These are phyloP conservation scores for Vitis rupestris DNA, from an alignment of 164 flowering plant species.

Conservation along the genomic window DNA sequence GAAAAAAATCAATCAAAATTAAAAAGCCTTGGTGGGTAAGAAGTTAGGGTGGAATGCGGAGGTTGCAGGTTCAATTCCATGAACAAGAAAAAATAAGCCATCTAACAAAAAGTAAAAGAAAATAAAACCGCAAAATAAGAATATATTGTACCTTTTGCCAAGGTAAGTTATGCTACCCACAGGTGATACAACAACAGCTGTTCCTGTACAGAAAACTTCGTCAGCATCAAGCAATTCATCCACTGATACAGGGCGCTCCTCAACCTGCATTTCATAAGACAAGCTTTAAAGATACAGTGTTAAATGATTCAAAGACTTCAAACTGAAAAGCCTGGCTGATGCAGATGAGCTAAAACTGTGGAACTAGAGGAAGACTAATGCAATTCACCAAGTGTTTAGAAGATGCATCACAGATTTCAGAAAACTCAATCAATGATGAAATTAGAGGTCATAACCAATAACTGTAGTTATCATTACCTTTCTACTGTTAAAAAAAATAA, in stretches of 20 bases:
- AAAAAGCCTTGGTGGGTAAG: too few species aligned
- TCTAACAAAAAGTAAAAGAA: neutral
- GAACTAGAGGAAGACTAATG: neutral
- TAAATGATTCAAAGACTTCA: neutral
- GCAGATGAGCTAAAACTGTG: neutral
- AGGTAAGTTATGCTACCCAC: conserved; percentile 83
- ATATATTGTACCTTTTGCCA: conserved; percentile 56
- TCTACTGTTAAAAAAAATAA: too few species aligned
- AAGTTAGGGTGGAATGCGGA: too few species aligned
- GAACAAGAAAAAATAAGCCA: too few species aligned
- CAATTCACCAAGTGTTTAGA: neutral
- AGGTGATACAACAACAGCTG: conserved; percentile 87
- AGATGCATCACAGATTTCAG: neutral
- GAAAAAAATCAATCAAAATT: too few species aligned
- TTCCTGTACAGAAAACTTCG: conserved; percentile 93
- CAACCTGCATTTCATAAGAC: conserved; percentile 49
- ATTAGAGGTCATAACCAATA: neutral
- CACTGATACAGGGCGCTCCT: conserved; percentile 65
- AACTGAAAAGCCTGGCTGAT: neutral
- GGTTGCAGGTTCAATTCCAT: too few species aligned
- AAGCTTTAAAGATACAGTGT: neutral
- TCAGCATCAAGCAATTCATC: conserved; percentile 90
- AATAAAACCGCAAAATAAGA: neutral
- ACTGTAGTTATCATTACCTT: neutral
- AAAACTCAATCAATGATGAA: neutral